phyloP scores from a whole-genome alignment of 805 yeast genomes.

The Zygosaccharomyces siamensis region DNA sequence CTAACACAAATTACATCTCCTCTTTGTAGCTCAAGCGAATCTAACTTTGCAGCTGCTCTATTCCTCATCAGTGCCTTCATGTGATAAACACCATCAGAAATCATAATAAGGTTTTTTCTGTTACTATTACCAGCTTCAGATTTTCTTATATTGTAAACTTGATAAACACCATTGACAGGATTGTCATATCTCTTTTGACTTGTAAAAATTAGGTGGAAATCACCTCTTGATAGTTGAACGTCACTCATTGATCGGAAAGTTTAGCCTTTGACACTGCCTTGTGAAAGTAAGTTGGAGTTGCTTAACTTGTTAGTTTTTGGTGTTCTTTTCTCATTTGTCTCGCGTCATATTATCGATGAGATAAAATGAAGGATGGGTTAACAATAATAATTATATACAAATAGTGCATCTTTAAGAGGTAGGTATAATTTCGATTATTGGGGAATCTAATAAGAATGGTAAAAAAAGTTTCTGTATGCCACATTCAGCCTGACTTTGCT shows the following conservation, averaged over 20 bases:
- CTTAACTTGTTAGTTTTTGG: conserved; percentile 3
- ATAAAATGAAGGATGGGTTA: background rate
- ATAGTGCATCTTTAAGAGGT: background rate
- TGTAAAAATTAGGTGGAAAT: conserved; percentile 29
- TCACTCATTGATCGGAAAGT: conserved; percentile 14
- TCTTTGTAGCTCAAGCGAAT: conserved; percentile 45
- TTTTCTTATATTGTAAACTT: conserved; percentile 32
- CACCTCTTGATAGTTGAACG: conserved; percentile 25
- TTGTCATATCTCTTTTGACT: conserved; percentile 28
- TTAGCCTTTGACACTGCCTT: background rate
- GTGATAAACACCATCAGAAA: conserved; percentile 49
- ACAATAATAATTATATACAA: background rate
- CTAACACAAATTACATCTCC: conserved; percentile 33
- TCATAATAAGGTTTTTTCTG: conserved; percentile 36
- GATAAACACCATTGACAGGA: conserved; percentile 32
- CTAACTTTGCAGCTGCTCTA: conserved; percentile 41
- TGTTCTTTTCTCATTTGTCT: conserved; percentile 5
- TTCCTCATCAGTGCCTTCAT: conserved; percentile 53
- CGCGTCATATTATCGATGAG: conserved; percentile 9
- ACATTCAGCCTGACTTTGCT: conserved; percentile 44
- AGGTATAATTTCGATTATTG: background rate
- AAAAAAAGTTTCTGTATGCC: conserved; percentile 14
- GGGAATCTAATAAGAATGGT: background rate
- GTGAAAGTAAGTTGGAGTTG: conserved; percentile 9
- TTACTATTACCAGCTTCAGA: conserved; percentile 27